Base-by-base conservation (phyloP, 805 yeast species). In the Cyberlindnera galapagoensis region DNA sequence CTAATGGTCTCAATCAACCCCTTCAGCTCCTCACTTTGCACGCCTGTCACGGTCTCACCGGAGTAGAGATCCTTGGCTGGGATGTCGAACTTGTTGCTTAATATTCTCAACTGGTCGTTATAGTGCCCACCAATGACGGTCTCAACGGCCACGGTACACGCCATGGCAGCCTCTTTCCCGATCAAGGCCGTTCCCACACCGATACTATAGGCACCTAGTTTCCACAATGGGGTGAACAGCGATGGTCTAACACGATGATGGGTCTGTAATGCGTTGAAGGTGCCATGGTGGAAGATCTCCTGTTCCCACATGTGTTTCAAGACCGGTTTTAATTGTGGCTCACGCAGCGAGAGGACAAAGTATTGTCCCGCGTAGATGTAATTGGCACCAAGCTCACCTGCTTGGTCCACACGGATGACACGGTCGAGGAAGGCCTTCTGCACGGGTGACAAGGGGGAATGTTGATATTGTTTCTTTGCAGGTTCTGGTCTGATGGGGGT, bases 291-390 rank as follows among this genome's bases (percentile, higher is more conserved):
- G 46, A 80, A 86, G 21, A 90, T 68, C 50, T 92, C 98, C 57
- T 92, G 97, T 21, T 88, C 95, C 97, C 97, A 88, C 98, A 92
- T 92, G 54, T 92, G 97, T 49, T 76, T 73, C 49, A 92, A 61
- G 9, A 87, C 65, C 0, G 94, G 90, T 47, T 76, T 84, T 36
- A 90, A 62, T 36, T 77, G 74, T 2, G 95, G 95, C 44, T 71
- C 69, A 36, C 76, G 78, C 33, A 67, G 69, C 9, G 82, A 74
- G 31, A 92, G 63, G 3, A 87, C 87, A 24, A 72, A 63, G 47
- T 80, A 82, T 57, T 92, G 98, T 7, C 97, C 98, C 38, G 79
- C 76, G 56, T 92, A 92, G 31, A 92, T 92, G 45, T 82, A 78
- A 55, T 92, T 78, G 2, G 98, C 98, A 3, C 97, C 98, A 9